Evolutionary conservation across 768 basidiomycete species (phyloP).

Genomic region (Xerocomellus dryophilus): DNA sequence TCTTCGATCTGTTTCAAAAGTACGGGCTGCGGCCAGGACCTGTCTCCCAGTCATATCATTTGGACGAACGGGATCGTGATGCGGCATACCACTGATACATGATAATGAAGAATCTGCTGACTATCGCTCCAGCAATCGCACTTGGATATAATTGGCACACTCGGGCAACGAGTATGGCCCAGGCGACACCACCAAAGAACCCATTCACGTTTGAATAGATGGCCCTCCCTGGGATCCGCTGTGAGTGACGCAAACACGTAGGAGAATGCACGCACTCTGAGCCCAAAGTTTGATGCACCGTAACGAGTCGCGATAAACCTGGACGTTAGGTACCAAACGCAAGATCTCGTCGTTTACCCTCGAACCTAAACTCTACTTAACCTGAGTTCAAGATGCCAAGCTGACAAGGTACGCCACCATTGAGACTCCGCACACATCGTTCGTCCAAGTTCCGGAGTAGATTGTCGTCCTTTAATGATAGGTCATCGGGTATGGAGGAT

Average conservation of each 20-base stretch:
- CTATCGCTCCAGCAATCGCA: conserved; percentile 89
- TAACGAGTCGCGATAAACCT: conserved; percentile 90
- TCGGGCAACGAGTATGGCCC: conserved; percentile 98
- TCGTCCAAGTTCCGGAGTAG: conserved; percentile 91
- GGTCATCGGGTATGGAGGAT: conserved; percentile 86
- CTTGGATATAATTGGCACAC: conserved; percentile 99
- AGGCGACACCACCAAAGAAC: conserved; percentile 96
- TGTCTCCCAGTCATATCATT: conserved; percentile 33
- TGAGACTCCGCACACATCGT: conserved; percentile 90
- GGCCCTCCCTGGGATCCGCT: conserved; percentile 63
- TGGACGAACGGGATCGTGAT: neutral
- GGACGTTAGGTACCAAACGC: conserved; percentile 89
- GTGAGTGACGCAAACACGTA: conserved; percentile 4
- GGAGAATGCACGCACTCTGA: conserved; percentile 59
- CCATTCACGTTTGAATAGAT: conserved; percentile 99
- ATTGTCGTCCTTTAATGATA: conserved; percentile 88
- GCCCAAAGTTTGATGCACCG: conserved; percentile 99
- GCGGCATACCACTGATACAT: conserved; percentile 89
- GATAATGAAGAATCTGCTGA: conserved; percentile 97
- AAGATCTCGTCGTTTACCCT: conserved; percentile 95
- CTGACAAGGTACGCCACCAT: conserved; percentile 47
- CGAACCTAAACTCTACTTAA: conserved; percentile 57
- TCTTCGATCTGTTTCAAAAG: conserved; percentile 95
- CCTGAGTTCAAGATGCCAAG: conserved; percentile 1
- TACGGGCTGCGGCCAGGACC: conserved; percentile 99